These are phyloP conservation scores for Claviceps sp. DNA, from an alignment of 2,329 filamentous ascomycete genomes.

Conservation along the genomic window DNA sequence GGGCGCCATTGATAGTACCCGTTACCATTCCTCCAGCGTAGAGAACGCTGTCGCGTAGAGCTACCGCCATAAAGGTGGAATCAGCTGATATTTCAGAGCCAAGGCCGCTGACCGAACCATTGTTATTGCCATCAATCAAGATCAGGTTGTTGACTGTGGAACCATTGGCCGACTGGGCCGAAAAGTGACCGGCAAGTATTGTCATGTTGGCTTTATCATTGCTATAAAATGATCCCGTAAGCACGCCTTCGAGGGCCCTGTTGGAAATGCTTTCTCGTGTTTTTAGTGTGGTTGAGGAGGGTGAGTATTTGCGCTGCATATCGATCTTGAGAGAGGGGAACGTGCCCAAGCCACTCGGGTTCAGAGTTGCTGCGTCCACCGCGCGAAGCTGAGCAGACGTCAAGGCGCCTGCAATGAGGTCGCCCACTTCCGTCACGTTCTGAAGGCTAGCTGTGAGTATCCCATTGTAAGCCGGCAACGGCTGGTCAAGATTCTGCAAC, in stretches of 20 bases:
- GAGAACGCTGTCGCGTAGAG: constrained; percentile 51
- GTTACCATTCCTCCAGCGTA: constrained; percentile 74
- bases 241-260: constrained; percentile 49
- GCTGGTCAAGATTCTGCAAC: constrained; percentile 63
- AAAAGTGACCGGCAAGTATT: constrained; percentile 78
- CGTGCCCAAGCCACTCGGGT: constrained; percentile 35
- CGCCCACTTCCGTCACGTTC: constrained; percentile 46
- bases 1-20: constrained; percentile 50
- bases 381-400: constrained; percentile 60
- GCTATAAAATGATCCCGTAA: constrained; percentile 66
- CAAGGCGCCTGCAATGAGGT: constrained; percentile 74
- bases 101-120: constrained; percentile 55
- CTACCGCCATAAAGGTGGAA: constrained; percentile 64
- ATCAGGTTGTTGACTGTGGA: constrained; percentile 65
- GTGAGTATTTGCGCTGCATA: constrained; percentile 10
- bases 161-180: constrained; percentile 53
- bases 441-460: constrained; percentile 55
- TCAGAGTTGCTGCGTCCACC: constrained; percentile 58
- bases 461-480: constrained; percentile 56
- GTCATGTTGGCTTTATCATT: constrained; percentile 63
- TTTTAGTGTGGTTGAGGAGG: constrained; percentile 16
- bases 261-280: constrained; percentile 33
- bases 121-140: constrained; percentile 65
- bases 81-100: constrained; percentile 50
- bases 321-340: constrained; percentile 44